Percentiles rank a stretch among this genome's conserved stretches.
Evolutionary conservation across 768 basidiomycete species (phyloP).

Genomic region (Pleurotus tuoliensis): DNA sequence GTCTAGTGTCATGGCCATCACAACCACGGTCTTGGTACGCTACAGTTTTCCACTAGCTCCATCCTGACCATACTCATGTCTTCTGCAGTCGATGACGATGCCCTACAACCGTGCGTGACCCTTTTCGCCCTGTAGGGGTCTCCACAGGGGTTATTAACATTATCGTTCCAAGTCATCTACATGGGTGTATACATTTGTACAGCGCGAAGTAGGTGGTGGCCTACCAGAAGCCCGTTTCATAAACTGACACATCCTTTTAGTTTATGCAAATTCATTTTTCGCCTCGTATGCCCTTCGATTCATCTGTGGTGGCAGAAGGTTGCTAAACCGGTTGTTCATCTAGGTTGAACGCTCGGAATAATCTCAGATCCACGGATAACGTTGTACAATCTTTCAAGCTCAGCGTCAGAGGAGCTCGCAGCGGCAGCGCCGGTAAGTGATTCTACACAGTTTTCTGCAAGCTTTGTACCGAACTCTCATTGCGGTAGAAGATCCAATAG

Average conservation of each 20-base stretch:
- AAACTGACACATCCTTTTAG: background rate
- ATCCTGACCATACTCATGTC: background rate
- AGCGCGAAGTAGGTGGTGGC: background rate
- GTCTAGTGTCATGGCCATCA: constrained; percentile 1
- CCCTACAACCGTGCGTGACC: background rate
- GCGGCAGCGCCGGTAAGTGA: background rate
- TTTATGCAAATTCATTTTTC: constrained; percentile 1
- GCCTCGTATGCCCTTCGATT: background rate
- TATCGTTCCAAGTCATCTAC: background rate
- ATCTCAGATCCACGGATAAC: background rate
- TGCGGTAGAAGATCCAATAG: background rate
- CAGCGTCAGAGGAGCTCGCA: background rate
- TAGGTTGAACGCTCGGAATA: constrained; percentile 4
- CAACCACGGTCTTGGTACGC: constrained; percentile 4
- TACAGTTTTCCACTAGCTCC: background rate
- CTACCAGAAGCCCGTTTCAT: background rate
- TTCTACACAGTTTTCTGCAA: too few species aligned
- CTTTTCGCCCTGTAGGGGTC: background rate
- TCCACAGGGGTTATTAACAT: background rate
- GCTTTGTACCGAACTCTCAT: background rate
- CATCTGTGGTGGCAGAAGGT: background rate
- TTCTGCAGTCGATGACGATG: constrained; percentile 1
- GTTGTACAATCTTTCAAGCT: background rate
- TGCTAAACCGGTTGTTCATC: background rate
- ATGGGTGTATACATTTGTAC: constrained; percentile 4